A percentile compares a stretch with the other conserved stretches of the same genome.
Conservation (phyloP, 768 basidiomycete genomes). For the Rhizopogon roseolus region DNA sequence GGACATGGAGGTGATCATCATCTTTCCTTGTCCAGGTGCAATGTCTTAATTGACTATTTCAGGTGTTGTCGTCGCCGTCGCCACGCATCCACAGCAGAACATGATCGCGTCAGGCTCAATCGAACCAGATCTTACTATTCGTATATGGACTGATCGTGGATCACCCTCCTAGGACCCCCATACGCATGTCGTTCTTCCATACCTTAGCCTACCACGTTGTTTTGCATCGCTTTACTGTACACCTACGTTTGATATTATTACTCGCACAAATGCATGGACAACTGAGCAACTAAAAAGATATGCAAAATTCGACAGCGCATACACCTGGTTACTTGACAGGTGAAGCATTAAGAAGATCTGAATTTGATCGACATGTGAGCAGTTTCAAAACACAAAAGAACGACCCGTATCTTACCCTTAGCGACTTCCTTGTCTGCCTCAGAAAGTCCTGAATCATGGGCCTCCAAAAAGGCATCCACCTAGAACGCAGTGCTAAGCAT, state of each 20-base stretch:
- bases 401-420: conserved; percentile 46
- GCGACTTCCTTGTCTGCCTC: conserved; percentile 76
- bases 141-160: conserved; percentile 71
- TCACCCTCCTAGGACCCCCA: conserved; percentile 6
- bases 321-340: conserved; percentile 43
- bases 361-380: not conserved
- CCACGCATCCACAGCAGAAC: conserved; percentile 77
- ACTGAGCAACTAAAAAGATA: not conserved
- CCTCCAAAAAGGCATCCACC: conserved; percentile 94
- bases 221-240: conserved; percentile 7
- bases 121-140: conserved; percentile 76
- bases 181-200: not conserved
- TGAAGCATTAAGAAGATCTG: conserved; percentile 58
- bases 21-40: not conserved
- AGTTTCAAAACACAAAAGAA: not conserved
- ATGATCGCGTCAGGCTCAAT: conserved; percentile 88
- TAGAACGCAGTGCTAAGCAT: conserved; percentile 16
- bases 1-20: conserved; percentile 61
- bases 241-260: not conserved
- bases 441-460: conserved; percentile 81
- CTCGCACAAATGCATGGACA: conserved; percentile 4
- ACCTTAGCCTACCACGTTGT: not conserved
- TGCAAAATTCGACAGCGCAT: not conserved
- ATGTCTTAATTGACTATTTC: not conserved
- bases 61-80: conserved; percentile 9